Evolutionary conservation across 441 rosid genomes (phyloP).

Genomic region (Adansonia madagascariensis): DNA sequence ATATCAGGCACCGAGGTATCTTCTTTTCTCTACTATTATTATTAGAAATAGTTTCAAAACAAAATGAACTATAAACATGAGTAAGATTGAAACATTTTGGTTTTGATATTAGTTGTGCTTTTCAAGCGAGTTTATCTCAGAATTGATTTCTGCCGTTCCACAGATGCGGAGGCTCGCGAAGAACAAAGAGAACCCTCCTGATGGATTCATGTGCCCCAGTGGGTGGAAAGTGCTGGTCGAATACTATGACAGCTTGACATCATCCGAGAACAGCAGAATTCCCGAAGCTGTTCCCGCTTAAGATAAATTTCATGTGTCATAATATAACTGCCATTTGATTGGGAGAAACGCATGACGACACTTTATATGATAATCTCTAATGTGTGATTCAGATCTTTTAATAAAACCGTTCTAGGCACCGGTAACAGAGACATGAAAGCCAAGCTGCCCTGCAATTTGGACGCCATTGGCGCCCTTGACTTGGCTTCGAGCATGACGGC

Average conservation of each 20-base stretch:
- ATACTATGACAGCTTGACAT: conserved; percentile 72
- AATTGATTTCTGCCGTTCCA: not conserved
- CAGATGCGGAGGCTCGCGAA: conserved; percentile 89
- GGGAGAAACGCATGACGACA: conserved; percentile 29
- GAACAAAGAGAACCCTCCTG: conserved; percentile 91
- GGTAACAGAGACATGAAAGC: conserved; percentile 33
- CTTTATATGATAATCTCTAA: conserved; percentile 26
- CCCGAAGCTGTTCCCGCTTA: conserved; percentile 68
- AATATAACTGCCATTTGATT: conserved; percentile 12
- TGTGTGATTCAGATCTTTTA: conserved; percentile 28
- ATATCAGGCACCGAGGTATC: conserved; percentile 94
- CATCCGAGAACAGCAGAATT: conserved; percentile 51
- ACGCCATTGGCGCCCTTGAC: conserved; percentile 27
- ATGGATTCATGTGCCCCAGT: conserved; percentile 95
- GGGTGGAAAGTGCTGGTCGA: conserved; percentile 96
- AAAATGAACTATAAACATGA: not conserved
- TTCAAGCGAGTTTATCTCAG: not conserved
- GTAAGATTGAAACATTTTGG: not conserved
- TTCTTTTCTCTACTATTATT: not conserved
- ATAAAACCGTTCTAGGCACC: conserved; percentile 39
- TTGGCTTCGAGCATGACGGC: not conserved
- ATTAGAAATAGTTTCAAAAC: not conserved
- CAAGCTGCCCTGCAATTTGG: conserved; percentile 35
- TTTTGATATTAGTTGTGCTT: not conserved
- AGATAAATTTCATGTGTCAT: conserved; percentile 33